Conservation (phyloP, 2,329 filamentous ascomycete genomes). For the Tothia fuscella region DNA sequence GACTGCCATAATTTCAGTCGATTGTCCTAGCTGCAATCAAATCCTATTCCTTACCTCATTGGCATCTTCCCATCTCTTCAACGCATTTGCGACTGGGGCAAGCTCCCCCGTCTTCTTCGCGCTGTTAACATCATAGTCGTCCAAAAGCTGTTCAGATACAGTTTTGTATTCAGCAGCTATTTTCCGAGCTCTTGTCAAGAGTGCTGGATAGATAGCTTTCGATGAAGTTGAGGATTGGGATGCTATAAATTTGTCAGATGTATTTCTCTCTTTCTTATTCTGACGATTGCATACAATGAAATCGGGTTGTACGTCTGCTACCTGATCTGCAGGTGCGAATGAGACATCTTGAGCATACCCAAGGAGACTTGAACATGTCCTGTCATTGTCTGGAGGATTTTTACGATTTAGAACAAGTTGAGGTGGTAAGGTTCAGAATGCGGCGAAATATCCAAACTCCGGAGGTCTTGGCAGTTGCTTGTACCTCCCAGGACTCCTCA, state of each 20-base stretch:
- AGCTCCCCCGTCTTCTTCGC: slow-evolving; percentile 49
- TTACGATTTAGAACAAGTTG: not conserved
- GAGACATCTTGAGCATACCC: slow-evolving; percentile 38
- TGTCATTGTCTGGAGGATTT: not conserved
- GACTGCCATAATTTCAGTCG: slow-evolving; percentile 26
- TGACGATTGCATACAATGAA: slow-evolving; percentile 21
- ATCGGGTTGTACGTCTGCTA: slow-evolving; percentile 18
- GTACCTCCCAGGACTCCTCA: not conserved
- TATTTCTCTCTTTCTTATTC: not conserved
- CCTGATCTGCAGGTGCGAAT: slow-evolving; percentile 25
- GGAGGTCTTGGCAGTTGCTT: too few relatives aligned
- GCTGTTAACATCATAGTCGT: slow-evolving; percentile 42
- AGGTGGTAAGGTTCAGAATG: not conserved
- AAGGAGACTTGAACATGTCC: slow-evolving; percentile 29
- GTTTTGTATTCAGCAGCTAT: slow-evolving; percentile 43
- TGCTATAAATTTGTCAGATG: not conserved
- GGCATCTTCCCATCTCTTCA: slow-evolving; percentile 47
- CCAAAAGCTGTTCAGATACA: slow-evolving; percentile 39
- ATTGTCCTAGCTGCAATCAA: not conserved
- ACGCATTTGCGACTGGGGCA: slow-evolving; percentile 36
- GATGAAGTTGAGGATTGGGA: slow-evolving; percentile 6
- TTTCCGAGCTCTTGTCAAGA: slow-evolving; percentile 43
- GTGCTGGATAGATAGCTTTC: slow-evolving; percentile 37
- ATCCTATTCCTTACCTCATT: slow-evolving; percentile 34
- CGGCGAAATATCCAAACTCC: too few relatives aligned